Conservation (phyloP, 345 rosid species). For the Salix arbutifolia region DNA sequence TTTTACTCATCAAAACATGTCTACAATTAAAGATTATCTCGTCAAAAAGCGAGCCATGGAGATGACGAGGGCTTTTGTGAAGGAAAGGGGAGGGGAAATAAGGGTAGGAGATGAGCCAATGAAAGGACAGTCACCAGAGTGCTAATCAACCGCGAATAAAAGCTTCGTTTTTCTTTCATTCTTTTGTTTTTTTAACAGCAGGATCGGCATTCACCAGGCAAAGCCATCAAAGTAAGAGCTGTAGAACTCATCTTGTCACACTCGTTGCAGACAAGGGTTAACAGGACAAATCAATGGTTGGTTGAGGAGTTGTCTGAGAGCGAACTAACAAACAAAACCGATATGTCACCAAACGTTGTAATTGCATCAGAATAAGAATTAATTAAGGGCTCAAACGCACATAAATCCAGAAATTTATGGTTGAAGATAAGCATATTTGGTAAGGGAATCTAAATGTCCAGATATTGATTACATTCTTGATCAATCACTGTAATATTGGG, state of each 20-base stretch:
- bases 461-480: too few relatives aligned
- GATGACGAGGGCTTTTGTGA: conserved; percentile 3
- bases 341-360: neutral
- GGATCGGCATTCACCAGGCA: conserved; percentile 15
- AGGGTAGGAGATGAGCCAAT: neutral
- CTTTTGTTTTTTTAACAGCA: neutral
- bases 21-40: neutral
- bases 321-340: neutral
- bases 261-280: conserved; percentile 19
- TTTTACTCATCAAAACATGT: neutral
- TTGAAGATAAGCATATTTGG: neutral
- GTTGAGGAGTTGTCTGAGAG: neutral
- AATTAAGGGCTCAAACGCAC: neutral
- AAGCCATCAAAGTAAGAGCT: conserved; percentile 32
- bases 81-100: neutral
- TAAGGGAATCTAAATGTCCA: neutral
- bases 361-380: neutral
- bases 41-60: neutral
- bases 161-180: neutral
- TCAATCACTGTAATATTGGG: neutral
- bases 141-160: neutral
- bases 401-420: too few relatives aligned
- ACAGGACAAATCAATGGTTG: conserved; percentile 17
- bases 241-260: conserved; percentile 18
- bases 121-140: neutral